These are phyloP conservation scores for Chaetomiaceae sp. DNA, from an alignment of 2,329 filamentous ascomycete genomes.

Conservation along the genomic window DNA sequence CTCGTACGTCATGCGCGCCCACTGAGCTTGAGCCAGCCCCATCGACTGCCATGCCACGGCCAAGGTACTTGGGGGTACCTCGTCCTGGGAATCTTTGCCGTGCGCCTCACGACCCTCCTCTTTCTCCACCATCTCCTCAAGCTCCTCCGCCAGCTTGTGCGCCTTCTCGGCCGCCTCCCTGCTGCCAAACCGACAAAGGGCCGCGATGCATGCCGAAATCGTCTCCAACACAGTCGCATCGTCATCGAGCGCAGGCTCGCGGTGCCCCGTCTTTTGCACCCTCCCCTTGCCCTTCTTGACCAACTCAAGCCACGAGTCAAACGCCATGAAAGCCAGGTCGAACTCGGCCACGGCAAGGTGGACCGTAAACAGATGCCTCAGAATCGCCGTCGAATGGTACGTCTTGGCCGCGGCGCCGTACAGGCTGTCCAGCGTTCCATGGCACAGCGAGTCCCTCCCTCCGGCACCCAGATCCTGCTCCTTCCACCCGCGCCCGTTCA, in stretches of 20 bases:
- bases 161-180: conserved; percentile 74
- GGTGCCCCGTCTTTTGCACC: conserved; percentile 70
- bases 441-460: conserved; percentile 69
- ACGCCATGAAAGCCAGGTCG: conserved; percentile 82
- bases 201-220: conserved; percentile 71
- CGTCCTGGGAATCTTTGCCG: conserved; percentile 21
- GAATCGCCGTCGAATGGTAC: conserved; percentile 86
- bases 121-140: conserved; percentile 72
- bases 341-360: conserved; percentile 88
- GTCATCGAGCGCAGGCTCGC: conserved; percentile 69
- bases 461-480: conserved; percentile 77
- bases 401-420: conserved; percentile 90
- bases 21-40: conserved; percentile 79
- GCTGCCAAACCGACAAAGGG: conserved; percentile 79
- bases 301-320: conserved; percentile 88
- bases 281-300: conserved; percentile 80
- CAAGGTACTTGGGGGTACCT: conserved; percentile 56
- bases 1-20: conserved; percentile 78
- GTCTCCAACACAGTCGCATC: conserved; percentile 74
- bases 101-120: conserved; percentile 36
- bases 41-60: conserved; percentile 77
- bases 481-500: conserved; percentile 76
- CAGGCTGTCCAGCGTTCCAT: conserved; percentile 77
- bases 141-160: conserved; percentile 61
- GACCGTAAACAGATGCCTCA: conserved; percentile 81